Evolutionary conservation across 163 green algal species (phyloP).

Genomic region (Chlorella variabilis): DNA sequence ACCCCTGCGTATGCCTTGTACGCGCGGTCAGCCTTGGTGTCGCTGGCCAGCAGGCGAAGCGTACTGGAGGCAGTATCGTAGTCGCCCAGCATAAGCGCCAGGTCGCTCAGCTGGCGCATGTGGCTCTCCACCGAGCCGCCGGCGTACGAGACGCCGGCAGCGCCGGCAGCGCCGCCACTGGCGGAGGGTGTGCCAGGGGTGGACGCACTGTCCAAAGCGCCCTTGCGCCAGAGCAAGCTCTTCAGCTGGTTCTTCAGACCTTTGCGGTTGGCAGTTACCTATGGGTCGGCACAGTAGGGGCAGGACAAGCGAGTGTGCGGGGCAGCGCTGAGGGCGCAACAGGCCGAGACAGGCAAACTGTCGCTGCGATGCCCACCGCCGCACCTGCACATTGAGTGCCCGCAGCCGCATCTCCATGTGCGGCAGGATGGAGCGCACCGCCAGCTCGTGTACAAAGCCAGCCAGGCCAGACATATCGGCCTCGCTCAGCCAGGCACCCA

Average conservation of each 20-base stretch:
- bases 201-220: not conserved
- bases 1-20: slow-evolving; percentile 71
- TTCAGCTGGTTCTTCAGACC: slow-evolving; percentile 93
- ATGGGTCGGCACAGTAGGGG: too few relatives aligned
- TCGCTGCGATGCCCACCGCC: not conserved
- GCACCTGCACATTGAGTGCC: slow-evolving; percentile 75
- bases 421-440: slow-evolving; percentile 67
- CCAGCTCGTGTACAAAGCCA: slow-evolving; percentile 66
- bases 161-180: not conserved
- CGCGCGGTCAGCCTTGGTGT: slow-evolving; percentile 74
- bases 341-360: not conserved
- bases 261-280: slow-evolving; percentile 75
- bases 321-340: not conserved
- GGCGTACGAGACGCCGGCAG: slow-evolving; percentile 42
- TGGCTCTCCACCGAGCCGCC: slow-evolving; percentile 76
- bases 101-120: slow-evolving; percentile 87
- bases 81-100: slow-evolving; percentile 70
- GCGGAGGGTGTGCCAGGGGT: slow-evolving; percentile 2
- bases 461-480: slow-evolving; percentile 57
- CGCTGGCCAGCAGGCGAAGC: slow-evolving; percentile 78
- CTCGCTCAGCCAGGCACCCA: slow-evolving; percentile 51
- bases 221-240: slow-evolving; percentile 79
- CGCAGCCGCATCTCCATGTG: slow-evolving; percentile 75
- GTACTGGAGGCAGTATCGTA: slow-evolving; percentile 72
- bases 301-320: not conserved